Conservation (phyloP, 2,329 filamentous ascomycete genomes). For the Aquanectria penicillioides region DNA sequence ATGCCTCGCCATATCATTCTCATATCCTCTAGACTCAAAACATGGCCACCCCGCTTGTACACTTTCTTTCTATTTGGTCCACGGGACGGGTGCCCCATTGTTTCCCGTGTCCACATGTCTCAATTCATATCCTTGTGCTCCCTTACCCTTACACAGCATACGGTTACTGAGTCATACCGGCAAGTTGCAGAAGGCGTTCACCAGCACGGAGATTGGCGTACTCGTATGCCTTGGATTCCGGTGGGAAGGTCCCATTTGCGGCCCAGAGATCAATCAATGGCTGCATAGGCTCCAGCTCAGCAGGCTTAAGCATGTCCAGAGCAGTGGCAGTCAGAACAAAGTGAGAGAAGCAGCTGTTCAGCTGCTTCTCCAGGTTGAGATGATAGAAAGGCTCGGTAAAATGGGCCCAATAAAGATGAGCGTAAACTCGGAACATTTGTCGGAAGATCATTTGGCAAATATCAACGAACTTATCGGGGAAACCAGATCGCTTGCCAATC, state of each 20-base stretch:
- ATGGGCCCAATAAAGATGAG: slow-evolving; percentile 97
- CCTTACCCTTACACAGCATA: slow-evolving; percentile 12
- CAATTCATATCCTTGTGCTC: slow-evolving; percentile 20
- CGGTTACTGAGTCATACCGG: slow-evolving; percentile 44
- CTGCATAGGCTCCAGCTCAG: slow-evolving; percentile 96
- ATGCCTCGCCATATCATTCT: slow-evolving; percentile 30
- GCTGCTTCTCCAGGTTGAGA: slow-evolving; percentile 80
- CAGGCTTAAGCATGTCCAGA: slow-evolving; percentile 84
- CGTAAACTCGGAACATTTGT: slow-evolving; percentile 98
- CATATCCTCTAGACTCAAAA: slow-evolving; percentile 25
- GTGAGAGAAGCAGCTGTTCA: slow-evolving; percentile 90
- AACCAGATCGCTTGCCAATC: slow-evolving; percentile 92
- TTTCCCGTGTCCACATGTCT: slow-evolving; percentile 23
- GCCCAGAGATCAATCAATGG: slow-evolving; percentile 93
- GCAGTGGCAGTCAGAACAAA: slow-evolving; percentile 84
- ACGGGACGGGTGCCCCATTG: slow-evolving; percentile 3
- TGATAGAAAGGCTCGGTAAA: slow-evolving; percentile 87
- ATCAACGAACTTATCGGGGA: slow-evolving; percentile 87
- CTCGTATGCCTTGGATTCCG: slow-evolving; percentile 74
- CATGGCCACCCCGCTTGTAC: slow-evolving; percentile 33
- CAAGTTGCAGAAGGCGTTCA: slow-evolving; percentile 65
- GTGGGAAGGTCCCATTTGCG: slow-evolving; percentile 86
- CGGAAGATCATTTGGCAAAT: slow-evolving; percentile 95
- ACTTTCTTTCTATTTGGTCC: slow-evolving; percentile 28
- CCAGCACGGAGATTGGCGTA: slow-evolving; percentile 71